Evolutionary conservation across 345 rosid species (phyloP).

Genomic region (Dipteronia dyeriana): DNA sequence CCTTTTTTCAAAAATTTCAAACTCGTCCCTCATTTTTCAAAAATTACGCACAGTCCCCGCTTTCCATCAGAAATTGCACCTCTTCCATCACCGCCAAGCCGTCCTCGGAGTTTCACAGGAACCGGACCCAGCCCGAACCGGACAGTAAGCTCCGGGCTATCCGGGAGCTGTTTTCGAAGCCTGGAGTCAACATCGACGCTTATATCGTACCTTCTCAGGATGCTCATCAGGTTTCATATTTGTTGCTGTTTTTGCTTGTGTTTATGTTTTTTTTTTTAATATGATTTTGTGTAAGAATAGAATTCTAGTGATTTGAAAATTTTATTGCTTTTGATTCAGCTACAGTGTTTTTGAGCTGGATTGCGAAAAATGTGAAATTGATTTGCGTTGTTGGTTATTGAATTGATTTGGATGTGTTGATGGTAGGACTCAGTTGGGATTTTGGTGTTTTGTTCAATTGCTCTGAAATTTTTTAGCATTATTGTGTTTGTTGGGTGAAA

Average conservation of each 20-base stretch:
- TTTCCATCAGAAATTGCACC: conserved; percentile 44
- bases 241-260: neutral
- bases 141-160: conserved; percentile 78
- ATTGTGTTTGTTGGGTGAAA: neutral
- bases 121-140: conserved; percentile 33
- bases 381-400: too few species aligned
- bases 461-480: neutral
- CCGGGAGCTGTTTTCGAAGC: conserved; percentile 62
- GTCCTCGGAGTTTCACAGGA: conserved; percentile 61
- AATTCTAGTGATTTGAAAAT: neutral
- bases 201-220: conserved; percentile 94
- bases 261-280: neutral
- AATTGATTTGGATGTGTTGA: neutral
- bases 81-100: conserved; percentile 76
- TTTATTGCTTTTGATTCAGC: neutral
- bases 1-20: conserved; percentile 37
- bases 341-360: neutral
- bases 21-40: conserved; percentile 22
- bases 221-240: conserved; percentile 77
- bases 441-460: neutral
- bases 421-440: neutral
- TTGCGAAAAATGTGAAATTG: neutral
- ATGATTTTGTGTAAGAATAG: neutral
- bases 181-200: conserved; percentile 86
- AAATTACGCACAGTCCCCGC: conserved; percentile 26